A percentile compares a stretch with the other conserved stretches of the same genome.
Conservation (phyloP, 768 basidiomycete species). For the Russula dissimulans region DNA sequence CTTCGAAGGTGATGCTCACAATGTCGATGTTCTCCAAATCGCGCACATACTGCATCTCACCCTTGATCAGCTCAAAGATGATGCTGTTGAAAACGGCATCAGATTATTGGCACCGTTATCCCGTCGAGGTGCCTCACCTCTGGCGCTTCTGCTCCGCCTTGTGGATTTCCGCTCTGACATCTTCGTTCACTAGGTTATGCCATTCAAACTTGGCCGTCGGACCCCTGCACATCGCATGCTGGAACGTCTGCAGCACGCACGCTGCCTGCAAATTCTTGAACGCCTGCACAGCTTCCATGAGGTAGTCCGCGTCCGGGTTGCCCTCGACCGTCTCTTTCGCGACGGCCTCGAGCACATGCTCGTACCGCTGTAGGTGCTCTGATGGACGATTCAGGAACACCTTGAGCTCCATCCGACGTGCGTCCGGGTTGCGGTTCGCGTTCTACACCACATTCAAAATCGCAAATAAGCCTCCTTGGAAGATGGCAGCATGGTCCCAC, state of each 20-base stretch:
- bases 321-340: constrained; percentile 71
- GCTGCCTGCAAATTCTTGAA: constrained; percentile 76
- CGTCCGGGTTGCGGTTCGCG: constrained; percentile 46
- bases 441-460: constrained; percentile 14
- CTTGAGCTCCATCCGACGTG: constrained; percentile 60
- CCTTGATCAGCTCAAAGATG: constrained; percentile 91
- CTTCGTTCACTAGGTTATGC: constrained; percentile 75
- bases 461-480: neutral
- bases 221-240: constrained; percentile 79
- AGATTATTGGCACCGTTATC: neutral
- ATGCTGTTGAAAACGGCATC: constrained; percentile 38
- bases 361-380: constrained; percentile 78
- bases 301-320: constrained; percentile 75
- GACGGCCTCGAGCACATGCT: constrained; percentile 77
- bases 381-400: constrained; percentile 71
- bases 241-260: constrained; percentile 82
- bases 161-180: constrained; percentile 47
- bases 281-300: constrained; percentile 74
- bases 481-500: constrained; percentile 2
- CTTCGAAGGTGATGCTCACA: constrained; percentile 32
- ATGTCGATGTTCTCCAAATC: constrained; percentile 80
- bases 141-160: constrained; percentile 80
- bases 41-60: constrained; percentile 91
- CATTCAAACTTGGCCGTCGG: constrained; percentile 78
- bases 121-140: constrained; percentile 42